Evolutionary conservation across 495 filamentous ascomycete genomes (phyloP), one percentile per base, ranked within the genome.

Genomic region (Lophium mytilinum): DNA sequence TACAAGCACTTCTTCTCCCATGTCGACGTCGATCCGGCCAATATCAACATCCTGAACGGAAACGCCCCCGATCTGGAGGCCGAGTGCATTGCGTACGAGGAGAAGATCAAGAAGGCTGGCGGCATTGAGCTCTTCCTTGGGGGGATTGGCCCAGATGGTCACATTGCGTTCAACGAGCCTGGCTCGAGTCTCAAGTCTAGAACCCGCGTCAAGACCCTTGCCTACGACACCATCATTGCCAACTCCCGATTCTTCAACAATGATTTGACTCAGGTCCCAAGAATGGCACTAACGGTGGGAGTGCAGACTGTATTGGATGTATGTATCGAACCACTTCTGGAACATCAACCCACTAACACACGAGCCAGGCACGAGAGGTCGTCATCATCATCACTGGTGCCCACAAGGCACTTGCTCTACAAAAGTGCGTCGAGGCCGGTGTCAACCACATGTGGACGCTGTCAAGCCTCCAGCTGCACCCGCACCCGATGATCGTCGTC

Each of bases 401-500:
- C 7, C 84, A 87, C 73, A 94, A 92, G 69, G 82, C 89, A 0
- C 73, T 87, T 6, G 88, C 89, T n/a, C 69, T 92, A 56, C 84
- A 91, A 64, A 83, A 82, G 57, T 89, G 87, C 61, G 82, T 94
- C 34, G 89, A 94, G 67, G 83, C 83, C 33, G 86, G 86, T 8
- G 80, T 94, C 41, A 90, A 89, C 66, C 87, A 92, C 73, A 91
- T 91, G 88, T 92, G 87, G 87, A 92, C 89, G 0, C 77, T 90
- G 9, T 90, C 87, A 6, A 81, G 80, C 30, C 75, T 94, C 55
- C 89, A 94, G 69, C 65, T 92, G 60, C 89, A 92, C 65, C 85
- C 81, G 4, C 83, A 90, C 64, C 81, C 87, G 17, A 77, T 92
- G 76, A 80, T 92, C 36, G 86, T 92, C 3, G 88, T 87, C 45